Percentiles rank a stretch among this genome's conserved stretches.
Conservation (phyloP, 2,329 filamentous ascomycete species). For the Fusarium mundagurra region DNA sequence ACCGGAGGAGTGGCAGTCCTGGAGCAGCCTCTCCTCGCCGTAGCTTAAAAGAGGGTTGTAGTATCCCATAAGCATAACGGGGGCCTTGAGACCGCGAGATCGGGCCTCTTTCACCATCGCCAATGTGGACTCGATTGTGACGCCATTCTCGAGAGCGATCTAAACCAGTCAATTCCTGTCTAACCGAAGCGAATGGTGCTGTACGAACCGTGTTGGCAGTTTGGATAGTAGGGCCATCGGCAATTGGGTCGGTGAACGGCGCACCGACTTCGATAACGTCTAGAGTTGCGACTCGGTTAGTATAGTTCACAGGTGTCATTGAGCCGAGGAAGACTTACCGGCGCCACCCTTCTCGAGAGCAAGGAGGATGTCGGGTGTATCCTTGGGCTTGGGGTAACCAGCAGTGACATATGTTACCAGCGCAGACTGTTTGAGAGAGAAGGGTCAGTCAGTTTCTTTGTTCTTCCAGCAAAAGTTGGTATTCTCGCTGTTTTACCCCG, state of each 20-base stretch:
- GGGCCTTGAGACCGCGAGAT: conserved; percentile 78
- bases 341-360: conserved; percentile 93
- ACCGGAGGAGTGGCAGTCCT: conserved; percentile 83
- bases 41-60: conserved; percentile 97
- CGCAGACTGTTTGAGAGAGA: conserved; percentile 67
- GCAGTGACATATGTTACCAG: conserved; percentile 97
- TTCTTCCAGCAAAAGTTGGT: neutral
- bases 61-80: conserved; percentile 97
- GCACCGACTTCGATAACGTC: conserved; percentile 96
- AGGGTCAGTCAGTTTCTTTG: conserved; percentile 33
- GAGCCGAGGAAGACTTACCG: conserved; percentile 63
- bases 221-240: conserved; percentile 97
- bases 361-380: conserved; percentile 85
- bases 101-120: conserved; percentile 86
- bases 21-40: conserved; percentile 88
- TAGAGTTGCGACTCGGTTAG: conserved; percentile 30
- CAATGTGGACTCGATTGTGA: conserved; percentile 82
- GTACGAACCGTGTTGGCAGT: conserved; percentile 82
- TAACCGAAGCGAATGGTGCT: neutral
- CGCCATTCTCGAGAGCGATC: conserved; percentile 85
- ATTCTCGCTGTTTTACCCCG: conserved; percentile 34
- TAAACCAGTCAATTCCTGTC: conserved; percentile 42
- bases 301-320: conserved; percentile 4
- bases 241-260: conserved; percentile 97
- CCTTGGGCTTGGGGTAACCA: conserved; percentile 84